Conservation (phyloP, 2,329 filamentous ascomycete species). For the Taxawa tesnikishii region DNA sequence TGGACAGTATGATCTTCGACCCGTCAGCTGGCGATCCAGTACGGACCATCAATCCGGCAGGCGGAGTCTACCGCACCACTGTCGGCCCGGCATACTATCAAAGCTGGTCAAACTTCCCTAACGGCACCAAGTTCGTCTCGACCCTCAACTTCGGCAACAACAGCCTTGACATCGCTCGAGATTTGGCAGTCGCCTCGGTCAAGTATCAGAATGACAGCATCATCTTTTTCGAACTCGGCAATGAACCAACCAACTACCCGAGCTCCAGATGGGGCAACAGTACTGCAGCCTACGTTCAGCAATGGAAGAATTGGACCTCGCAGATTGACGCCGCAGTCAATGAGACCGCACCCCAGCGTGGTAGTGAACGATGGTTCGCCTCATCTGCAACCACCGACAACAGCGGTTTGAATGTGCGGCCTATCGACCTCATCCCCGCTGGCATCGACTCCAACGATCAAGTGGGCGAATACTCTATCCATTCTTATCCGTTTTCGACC, state of each 20-base stretch:
- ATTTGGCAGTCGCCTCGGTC: slow-evolving; percentile 16
- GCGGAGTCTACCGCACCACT: slow-evolving; percentile 17
- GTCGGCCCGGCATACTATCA: slow-evolving; percentile 17
- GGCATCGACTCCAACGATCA: slow-evolving; percentile 14
- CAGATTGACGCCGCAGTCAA: slow-evolving; percentile 15
- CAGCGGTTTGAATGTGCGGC: slow-evolving; percentile 15
- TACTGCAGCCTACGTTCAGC: slow-evolving; percentile 15
- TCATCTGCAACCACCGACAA: slow-evolving; percentile 17
- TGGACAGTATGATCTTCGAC: slow-evolving; percentile 19
- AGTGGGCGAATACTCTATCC: slow-evolving; percentile 17
- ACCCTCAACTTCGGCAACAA: slow-evolving; percentile 19
- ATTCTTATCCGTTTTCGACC: slow-evolving; percentile 18
- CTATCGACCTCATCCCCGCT: slow-evolving; percentile 16
- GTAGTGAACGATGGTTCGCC: slow-evolving; percentile 14
- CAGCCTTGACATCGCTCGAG: slow-evolving; percentile 15
- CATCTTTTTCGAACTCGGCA: slow-evolving; percentile 17
- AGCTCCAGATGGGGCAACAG: slow-evolving; percentile 13
- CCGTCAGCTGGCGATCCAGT: slow-evolving; percentile 12
- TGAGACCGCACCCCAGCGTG: slow-evolving; percentile 4
- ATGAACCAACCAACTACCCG: slow-evolving; percentile 18
- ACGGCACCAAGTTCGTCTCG: slow-evolving; percentile 15
- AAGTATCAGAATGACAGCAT: slow-evolving; percentile 14
- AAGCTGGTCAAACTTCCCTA: slow-evolving; percentile 18
- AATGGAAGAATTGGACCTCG: slow-evolving; percentile 17
- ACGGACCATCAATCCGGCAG: slow-evolving; percentile 13